phyloP scores from a whole-genome alignment of 768 basidiomycete genomes.

The Rhodotorula graminis region DNA sequence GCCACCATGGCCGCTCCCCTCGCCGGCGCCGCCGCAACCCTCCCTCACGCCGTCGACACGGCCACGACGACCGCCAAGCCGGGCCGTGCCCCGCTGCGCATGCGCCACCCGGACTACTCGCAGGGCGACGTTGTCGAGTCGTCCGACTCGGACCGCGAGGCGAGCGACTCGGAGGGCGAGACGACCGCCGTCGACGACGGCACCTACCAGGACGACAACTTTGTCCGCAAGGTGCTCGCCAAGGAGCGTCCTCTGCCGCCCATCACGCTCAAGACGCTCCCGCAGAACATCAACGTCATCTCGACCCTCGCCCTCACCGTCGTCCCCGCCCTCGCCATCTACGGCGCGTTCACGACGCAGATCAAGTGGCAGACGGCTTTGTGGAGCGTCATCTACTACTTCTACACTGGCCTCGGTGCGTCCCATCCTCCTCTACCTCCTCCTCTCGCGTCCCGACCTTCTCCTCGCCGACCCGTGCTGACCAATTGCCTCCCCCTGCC shows the following conservation, averaged over 20 bases:
- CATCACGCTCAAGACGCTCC: slow-evolving; percentile 47
- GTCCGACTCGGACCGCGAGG: slow-evolving; percentile 18
- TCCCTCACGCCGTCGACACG: slow-evolving; percentile 20
- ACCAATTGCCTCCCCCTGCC: not conserved
- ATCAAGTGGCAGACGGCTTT: slow-evolving; percentile 66
- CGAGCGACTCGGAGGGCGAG: slow-evolving; percentile 34
- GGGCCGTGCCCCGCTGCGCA: slow-evolving; percentile 18
- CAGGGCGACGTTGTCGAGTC: not conserved
- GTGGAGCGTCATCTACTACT: slow-evolving; percentile 70
- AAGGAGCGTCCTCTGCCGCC: slow-evolving; percentile 51
- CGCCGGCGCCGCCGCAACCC: not conserved
- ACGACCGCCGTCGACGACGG: slow-evolving; percentile 38
- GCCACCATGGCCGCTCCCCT: not conserved
- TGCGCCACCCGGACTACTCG: slow-evolving; percentile 32
- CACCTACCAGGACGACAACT: slow-evolving; percentile 40
- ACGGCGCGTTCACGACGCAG: slow-evolving; percentile 63
- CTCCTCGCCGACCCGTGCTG: not conserved
- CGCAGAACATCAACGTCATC: slow-evolving; percentile 47
- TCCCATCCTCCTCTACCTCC: slow-evolving; percentile 30
- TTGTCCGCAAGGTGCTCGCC: slow-evolving; percentile 49
- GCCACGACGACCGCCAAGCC: not conserved
- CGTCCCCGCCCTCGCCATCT: slow-evolving; percentile 67
- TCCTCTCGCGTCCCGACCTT: not conserved
- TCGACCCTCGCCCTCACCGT: slow-evolving; percentile 54
- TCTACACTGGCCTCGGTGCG: slow-evolving; percentile 73